A percentile compares a stretch with the other conserved stretches of the same genome.
These are phyloP conservation scores for Dispira simplex DNA, from an alignment of 192 early-diverging fungal genomes.

Conservation along the genomic window DNA sequence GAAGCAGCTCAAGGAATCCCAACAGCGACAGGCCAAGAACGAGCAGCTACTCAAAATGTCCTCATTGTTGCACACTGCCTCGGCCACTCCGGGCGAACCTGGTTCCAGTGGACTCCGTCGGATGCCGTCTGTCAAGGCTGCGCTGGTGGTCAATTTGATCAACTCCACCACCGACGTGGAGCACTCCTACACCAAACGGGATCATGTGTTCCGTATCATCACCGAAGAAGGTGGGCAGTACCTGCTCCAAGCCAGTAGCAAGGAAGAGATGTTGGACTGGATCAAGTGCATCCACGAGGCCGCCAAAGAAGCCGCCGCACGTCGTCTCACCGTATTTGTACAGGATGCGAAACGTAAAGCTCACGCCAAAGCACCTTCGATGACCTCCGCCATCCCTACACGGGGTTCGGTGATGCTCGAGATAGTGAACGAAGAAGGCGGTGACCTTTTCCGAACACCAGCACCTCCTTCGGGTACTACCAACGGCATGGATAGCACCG, in stretches of 20 bases:
- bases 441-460: too few relatives aligned
- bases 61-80: conserved; percentile 29
- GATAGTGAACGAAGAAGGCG: conserved; percentile 2
- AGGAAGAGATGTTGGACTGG: conserved; percentile 61
- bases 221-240: conserved; percentile 71
- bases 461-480: too few relatives aligned
- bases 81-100: conserved; percentile 19
- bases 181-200: conserved; percentile 44
- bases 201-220: conserved; percentile 61
- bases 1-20: conserved; percentile 33
- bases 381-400: conserved; percentile 12
- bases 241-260: conserved; percentile 44
- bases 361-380: neutral
- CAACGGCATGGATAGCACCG: too few relatives aligned
- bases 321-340: conserved; percentile 47
- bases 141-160: conserved; percentile 60
- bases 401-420: neutral
- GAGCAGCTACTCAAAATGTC: conserved; percentile 35
- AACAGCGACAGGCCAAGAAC: conserved; percentile 34
- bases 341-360: conserved; percentile 29
- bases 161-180: conserved; percentile 55
- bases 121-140: conserved; percentile 35
- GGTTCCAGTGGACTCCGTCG: conserved; percentile 14
- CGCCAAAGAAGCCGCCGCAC: conserved; percentile 50
- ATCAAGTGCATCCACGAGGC: conserved; percentile 46